Percentiles rank a stretch among this genome's conserved stretches.
Evolutionary conservation across 2,329 filamentous ascomycete genomes (phyloP).

Genomic region (Stagonosporopsis chrysanthemi): DNA sequence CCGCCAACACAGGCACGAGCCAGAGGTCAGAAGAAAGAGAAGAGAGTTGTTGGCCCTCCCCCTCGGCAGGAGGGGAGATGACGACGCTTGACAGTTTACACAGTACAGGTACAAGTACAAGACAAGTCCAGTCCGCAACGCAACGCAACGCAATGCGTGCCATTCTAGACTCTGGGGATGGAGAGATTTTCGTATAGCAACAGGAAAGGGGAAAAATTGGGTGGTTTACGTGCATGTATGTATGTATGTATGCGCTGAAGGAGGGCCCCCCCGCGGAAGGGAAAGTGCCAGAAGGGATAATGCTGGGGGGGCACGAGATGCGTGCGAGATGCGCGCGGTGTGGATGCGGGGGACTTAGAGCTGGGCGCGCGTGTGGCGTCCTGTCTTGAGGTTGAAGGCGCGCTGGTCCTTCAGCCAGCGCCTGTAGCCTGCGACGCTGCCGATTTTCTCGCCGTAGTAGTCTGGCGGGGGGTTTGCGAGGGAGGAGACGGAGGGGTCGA

Average conservation of each 20-base stretch:
- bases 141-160: too few species aligned
- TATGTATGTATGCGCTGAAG: conserved; percentile 7
- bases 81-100: conserved; percentile 20
- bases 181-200: conserved; percentile 14
- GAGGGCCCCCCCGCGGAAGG: too few species aligned
- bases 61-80: conserved; percentile 25
- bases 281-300: too few species aligned
- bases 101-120: conserved; percentile 27
- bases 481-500: conserved; percentile 88
- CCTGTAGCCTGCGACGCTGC: conserved; percentile 87
- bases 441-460: conserved; percentile 99
- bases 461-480: conserved; percentile 93
- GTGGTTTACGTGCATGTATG: too few species aligned
- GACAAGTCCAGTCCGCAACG: conserved; percentile 7
- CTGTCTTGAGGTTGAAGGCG: conserved; percentile 85
- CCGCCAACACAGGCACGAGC: too few species aligned
- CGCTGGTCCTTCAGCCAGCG: conserved; percentile 98
- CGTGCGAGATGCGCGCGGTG: neutral
- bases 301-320: neutral
- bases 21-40: neutral
- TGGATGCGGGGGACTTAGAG: conserved; percentile 2
- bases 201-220: conserved; percentile 14
- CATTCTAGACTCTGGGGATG: conserved; percentile 12
- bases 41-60: conserved; percentile 1
- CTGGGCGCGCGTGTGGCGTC: conserved; percentile 58